Conservation (phyloP, 345 rosid species). For the Orychophragmus violaceus region DNA sequence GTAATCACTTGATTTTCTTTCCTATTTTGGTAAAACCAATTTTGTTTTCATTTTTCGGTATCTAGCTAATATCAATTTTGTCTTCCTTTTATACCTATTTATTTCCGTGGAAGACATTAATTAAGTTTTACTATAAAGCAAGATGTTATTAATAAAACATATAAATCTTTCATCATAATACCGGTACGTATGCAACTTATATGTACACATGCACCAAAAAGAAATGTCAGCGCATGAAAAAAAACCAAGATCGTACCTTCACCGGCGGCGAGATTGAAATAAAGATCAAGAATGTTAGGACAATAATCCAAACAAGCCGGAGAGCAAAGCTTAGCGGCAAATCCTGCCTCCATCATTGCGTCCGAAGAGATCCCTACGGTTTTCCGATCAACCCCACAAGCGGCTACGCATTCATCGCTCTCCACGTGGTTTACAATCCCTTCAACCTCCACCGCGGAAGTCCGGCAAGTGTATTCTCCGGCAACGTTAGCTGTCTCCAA, state of each 20-base stretch:
- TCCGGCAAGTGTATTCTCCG: conserved; percentile 66
- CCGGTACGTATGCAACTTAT: background rate
- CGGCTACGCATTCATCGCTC: conserved; percentile 59
- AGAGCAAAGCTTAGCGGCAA: conserved; percentile 80
- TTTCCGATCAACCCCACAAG: conserved; percentile 82
- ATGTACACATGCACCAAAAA: background rate
- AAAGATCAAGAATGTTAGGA: conserved; percentile 90
- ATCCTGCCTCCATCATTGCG: conserved; percentile 67
- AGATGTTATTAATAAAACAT: background rate
- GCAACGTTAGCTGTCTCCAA: conserved; percentile 55
- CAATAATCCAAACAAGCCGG: conserved; percentile 60
- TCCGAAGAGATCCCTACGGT: conserved; percentile 90
- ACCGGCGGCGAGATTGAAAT: conserved; percentile 90
- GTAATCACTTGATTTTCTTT: background rate
- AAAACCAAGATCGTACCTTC: conserved; percentile 53
- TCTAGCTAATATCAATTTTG: background rate
- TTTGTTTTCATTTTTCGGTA: background rate
- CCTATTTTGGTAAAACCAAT: background rate
- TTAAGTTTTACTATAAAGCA: background rate
- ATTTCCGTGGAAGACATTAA: background rate
- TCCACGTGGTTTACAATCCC: conserved; percentile 69
- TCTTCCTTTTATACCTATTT: no score
- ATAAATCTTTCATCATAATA: background rate
- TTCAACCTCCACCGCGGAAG: conserved; percentile 76
- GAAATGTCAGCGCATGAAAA: background rate